Percentiles rank a stretch among this genome's conserved stretches.
Conservation (phyloP, 352 stramenopile species). For the Plasmopara halstedii region DNA sequence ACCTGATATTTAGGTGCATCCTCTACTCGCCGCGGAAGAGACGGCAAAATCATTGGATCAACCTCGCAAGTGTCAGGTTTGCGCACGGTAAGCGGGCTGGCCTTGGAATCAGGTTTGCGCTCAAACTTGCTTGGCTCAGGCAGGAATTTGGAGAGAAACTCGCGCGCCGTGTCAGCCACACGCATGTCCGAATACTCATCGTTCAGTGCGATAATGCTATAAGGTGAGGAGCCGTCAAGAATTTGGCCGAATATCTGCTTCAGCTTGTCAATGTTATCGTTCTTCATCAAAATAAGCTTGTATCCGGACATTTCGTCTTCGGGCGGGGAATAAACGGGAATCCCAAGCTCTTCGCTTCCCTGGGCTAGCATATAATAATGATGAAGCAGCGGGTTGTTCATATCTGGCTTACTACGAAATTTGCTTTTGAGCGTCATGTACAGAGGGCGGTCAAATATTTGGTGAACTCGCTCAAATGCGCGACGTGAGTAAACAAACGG, state of each 20-base stretch:
- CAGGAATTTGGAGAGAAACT: slow-evolving; percentile 70
- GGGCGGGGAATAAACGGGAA: slow-evolving; percentile 65
- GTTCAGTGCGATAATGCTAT: slow-evolving; percentile 80
- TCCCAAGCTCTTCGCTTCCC: slow-evolving; percentile 66
- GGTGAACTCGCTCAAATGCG: slow-evolving; percentile 79
- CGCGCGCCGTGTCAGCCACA: not conserved
- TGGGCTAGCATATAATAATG: slow-evolving; percentile 86
- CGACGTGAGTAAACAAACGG: slow-evolving; percentile 82
- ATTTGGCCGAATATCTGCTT: slow-evolving; percentile 62
- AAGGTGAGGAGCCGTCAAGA: slow-evolving; percentile 49
- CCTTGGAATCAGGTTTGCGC: slow-evolving; percentile 32
- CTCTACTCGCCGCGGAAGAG: slow-evolving; percentile 54
- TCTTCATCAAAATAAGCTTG: slow-evolving; percentile 51
- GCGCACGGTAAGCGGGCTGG: slow-evolving; percentile 45
- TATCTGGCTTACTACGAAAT: slow-evolving; percentile 77
- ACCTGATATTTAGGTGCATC: slow-evolving; percentile 69
- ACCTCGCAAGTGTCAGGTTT: slow-evolving; percentile 63
- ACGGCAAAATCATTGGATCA: slow-evolving; percentile 59
- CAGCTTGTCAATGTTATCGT: slow-evolving; percentile 72
- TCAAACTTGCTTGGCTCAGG: slow-evolving; percentile 65
- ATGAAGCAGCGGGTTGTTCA: slow-evolving; percentile 84
- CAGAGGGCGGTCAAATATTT: slow-evolving; percentile 73
- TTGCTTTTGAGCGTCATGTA: slow-evolving; percentile 82
- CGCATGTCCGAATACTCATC: slow-evolving; percentile 59
- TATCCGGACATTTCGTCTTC: slow-evolving; percentile 74